Evolutionary conservation across 176 grass and related monocot species (phyloP).

Genomic region (Musa troglodytarum): DNA sequence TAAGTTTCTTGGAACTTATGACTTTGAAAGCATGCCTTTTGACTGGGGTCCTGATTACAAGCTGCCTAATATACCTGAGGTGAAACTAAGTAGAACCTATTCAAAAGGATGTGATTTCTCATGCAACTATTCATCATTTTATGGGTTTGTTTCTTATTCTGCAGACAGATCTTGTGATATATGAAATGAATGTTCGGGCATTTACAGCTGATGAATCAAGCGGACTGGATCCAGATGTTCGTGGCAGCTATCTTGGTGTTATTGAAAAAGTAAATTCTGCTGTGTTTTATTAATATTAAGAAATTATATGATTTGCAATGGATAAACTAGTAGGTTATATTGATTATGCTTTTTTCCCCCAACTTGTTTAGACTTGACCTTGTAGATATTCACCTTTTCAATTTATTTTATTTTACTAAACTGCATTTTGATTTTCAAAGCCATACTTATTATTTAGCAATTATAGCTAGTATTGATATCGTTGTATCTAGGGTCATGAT

Average conservation of each 20-base stretch:
- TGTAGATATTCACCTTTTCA: neutral
- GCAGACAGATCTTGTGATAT: slow-evolving; percentile 95
- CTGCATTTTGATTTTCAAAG: no score
- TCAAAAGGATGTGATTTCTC: neutral
- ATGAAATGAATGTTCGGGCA: slow-evolving; percentile 93
- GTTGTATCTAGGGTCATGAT: no score
- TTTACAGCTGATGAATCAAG: slow-evolving; percentile 86
- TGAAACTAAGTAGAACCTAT: slow-evolving; percentile 21
- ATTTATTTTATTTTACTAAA: neutral
- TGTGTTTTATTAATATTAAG: neutral
- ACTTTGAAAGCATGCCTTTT: slow-evolving; percentile 72
- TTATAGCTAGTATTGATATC: no score
- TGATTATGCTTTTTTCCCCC: neutral
- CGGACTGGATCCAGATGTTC: slow-evolving; percentile 38
- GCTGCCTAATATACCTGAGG: slow-evolving; percentile 86
- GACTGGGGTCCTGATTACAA: slow-evolving; percentile 81
- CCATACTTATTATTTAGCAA: no score
- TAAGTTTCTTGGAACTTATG: slow-evolving; percentile 61
- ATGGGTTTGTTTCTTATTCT: slow-evolving; percentile 29
- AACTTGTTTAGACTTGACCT: neutral
- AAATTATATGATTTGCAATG: neutral
- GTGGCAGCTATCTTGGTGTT: slow-evolving; percentile 88
- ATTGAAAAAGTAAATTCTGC: slow-evolving; percentile 73
- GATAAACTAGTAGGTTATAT: no score
- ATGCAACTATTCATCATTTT: neutral